These are phyloP conservation scores for Metarhizium sp. DNA, from an alignment of 2,329 filamentous ascomycete species.

Conservation along the genomic window DNA sequence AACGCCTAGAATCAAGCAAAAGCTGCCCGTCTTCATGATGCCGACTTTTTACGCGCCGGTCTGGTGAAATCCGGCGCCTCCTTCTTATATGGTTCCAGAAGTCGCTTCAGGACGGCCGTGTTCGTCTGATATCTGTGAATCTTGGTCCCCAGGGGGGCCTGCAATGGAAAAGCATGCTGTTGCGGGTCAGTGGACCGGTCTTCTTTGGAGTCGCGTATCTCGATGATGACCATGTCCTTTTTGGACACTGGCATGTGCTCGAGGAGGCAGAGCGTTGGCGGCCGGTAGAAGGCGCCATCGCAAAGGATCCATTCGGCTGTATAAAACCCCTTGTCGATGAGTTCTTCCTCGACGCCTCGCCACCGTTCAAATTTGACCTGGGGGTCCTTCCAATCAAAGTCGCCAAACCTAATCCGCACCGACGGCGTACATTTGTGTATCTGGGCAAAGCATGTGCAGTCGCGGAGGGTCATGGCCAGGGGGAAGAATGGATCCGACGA, in stretches of 20 bases:
- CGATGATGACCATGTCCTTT: conserved; percentile 12
- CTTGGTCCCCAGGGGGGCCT: conserved; percentile 1
- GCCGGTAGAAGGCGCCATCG: conserved; percentile 21
- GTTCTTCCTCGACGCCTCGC: conserved; percentile 49
- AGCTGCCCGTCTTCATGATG: background rate
- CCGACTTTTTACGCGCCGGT: background rate
- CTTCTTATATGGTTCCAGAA: conserved; percentile 6
- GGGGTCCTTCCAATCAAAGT: conserved; percentile 68
- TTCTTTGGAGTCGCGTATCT: conserved; percentile 7
- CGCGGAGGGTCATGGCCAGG: conserved; percentile 70
- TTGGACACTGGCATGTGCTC: background rate
- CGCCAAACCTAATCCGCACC: conserved; percentile 55
- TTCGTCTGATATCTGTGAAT: conserved; percentile 15
- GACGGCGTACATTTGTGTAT: conserved; percentile 29
- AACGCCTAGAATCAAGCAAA: background rate
- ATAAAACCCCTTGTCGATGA: conserved; percentile 65
- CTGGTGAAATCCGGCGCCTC: background rate
- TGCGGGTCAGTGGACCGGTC: background rate
- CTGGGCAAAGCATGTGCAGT: conserved; percentile 67
- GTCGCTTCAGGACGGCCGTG: conserved; percentile 6
- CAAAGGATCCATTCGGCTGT: conserved; percentile 30
- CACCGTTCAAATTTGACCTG: conserved; percentile 60
- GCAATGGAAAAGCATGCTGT: background rate
- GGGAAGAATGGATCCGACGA: conserved; percentile 40
- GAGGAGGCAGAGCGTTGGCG: conserved; percentile 24